A percentile compares a stretch with the other conserved stretches of the same genome.
Evolutionary conservation across 208 protist species (phyloP).

Genomic region (Acanthamoeba culbertsoni): DNA sequence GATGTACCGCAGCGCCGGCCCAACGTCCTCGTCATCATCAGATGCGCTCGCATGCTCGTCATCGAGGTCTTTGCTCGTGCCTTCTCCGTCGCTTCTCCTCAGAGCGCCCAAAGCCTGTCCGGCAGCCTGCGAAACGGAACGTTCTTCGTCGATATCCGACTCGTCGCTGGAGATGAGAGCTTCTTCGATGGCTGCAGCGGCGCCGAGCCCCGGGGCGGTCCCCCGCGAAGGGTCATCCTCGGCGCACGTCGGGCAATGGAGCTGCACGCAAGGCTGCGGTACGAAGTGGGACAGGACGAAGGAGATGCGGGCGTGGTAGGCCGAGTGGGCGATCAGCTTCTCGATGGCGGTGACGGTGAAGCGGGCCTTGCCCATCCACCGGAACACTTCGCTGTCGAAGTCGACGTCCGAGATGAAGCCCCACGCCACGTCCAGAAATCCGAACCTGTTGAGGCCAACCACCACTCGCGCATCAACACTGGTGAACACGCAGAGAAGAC

Average conservation of each 20-base stretch:
- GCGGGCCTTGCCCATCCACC: conserved; percentile 38
- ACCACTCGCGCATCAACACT: background rate
- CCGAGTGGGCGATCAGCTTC: background rate
- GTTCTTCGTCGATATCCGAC: background rate
- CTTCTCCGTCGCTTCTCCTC: background rate
- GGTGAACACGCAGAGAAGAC: background rate
- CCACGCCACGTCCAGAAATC: conserved; percentile 42
- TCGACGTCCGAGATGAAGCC: conserved; percentile 56
- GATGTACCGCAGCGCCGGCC: background rate
- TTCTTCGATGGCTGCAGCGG: background rate
- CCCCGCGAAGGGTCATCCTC: background rate
- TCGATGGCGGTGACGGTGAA: conserved; percentile 30
- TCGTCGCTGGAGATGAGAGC: background rate
- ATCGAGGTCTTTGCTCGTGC: background rate
- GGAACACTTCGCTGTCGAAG: conserved; percentile 52
- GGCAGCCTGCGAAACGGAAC: too few relatives aligned
- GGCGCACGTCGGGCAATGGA: background rate
- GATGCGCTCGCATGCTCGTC: too few relatives aligned
- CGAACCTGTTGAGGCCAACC: background rate
- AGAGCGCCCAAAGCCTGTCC: too few relatives aligned
- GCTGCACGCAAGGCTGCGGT: background rate
- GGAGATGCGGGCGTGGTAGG: conserved; percentile 1
- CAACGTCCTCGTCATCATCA: conserved; percentile 11
- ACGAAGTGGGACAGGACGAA: background rate
- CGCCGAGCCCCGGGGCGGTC: background rate